Base-by-base conservation (phyloP, 2,329 filamentous ascomycete species). In the Talaromyces sp. region DNA sequence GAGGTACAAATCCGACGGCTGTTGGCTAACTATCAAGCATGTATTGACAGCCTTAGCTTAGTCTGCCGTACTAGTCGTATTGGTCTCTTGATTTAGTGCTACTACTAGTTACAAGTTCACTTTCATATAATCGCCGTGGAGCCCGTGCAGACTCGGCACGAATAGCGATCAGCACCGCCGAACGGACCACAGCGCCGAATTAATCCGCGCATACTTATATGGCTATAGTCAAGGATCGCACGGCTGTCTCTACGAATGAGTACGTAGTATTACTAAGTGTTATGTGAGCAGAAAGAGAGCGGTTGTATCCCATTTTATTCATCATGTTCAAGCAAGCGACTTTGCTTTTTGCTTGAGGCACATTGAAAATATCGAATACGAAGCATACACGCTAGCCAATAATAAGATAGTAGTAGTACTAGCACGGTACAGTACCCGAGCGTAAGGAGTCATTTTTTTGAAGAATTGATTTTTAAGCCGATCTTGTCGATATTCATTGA, bases 331-430 rank as follows among this genome's bases (percentile, higher is more conserved):
- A 45, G 17, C 19, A 36, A 13, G 13, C 46, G 13, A 22, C 25
- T 33, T 50, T 33, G 45, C 31, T 50, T 35, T n/a, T 36, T 51
- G 33, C 7, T 33, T 25, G 22, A 33, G 13, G 17, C 43, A 17
- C 25, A 45, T 13, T 39, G 11, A 39, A 17, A 17, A 5, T 36
- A 36, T n/a, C 7, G 33, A 36, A 52, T 36, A 52, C 48, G 22
- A 28, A 22, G 33, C 10, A 33, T n/a, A n/a, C 33, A 52, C 35
- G 48, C 48, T 52, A 52, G 19, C 48, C 48, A 52, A 39, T 52
- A 37, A 52, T 37, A 37, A 39, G 48, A 33, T 17, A 52, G 15
- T 52, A 52, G 48, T 52, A 52, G n/a, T 52, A 52, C 48, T 52
- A 52, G 48, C 45, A 15, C 28, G 28, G 28, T 48, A 33, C 45